Evolutionary conservation across 495 filamentous ascomycete species (phyloP).

Genomic region (Lichenothelia convexa): DNA sequence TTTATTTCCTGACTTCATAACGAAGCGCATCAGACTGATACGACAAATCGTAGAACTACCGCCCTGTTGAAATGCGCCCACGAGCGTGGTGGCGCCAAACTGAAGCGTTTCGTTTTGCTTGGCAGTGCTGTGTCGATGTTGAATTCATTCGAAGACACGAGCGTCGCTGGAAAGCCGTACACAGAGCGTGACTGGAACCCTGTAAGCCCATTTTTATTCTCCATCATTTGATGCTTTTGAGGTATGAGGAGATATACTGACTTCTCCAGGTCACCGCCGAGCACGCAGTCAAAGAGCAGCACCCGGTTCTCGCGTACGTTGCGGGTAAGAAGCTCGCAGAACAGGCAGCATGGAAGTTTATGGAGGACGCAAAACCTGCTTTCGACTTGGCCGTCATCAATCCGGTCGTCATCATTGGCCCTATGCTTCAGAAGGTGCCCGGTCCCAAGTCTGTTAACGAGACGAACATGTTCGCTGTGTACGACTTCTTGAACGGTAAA

Average conservation of each 20-base stretch:
- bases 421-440: not conserved
- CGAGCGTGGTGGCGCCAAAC: not conserved
- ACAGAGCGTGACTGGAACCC: not conserved
- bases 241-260: too few species aligned
- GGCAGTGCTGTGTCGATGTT: not conserved
- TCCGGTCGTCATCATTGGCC: not conserved
- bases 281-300: not conserved
- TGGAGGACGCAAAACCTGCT: not conserved
- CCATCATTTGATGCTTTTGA: not conserved
- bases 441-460: not conserved
- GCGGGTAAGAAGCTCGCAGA: not conserved
- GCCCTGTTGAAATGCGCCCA: not conserved
- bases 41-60: too few species aligned
- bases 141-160: not conserved
- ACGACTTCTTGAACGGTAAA: not conserved
- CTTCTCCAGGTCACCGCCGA: not conserved
- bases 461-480: not conserved
- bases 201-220: not conserved
- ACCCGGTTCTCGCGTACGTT: not conserved
- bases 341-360: not conserved
- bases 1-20: too few species aligned
- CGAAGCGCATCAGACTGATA: too few species aligned
- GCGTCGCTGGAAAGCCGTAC: not conserved
- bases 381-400: not conserved
- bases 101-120: not conserved